These are phyloP conservation scores for Pelagophyceae sp. DNA, from an alignment of 352 stramenopile species.

Conservation along the genomic window DNA sequence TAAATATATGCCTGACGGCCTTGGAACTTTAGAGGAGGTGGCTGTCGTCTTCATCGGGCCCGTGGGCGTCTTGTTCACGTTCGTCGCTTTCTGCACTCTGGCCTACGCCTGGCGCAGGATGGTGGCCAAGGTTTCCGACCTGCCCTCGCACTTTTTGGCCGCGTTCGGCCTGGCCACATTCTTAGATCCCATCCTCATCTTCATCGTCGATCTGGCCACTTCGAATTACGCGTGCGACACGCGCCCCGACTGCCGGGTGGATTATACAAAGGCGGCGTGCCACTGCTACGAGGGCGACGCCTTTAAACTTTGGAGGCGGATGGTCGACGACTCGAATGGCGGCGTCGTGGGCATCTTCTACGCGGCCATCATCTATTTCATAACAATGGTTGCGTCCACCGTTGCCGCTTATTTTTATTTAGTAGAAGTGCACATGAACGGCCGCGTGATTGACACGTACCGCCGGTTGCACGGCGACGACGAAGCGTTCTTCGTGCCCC, in stretches of 20 bases:
- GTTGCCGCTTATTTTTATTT: conserved; percentile 62
- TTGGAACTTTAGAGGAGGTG: conserved; percentile 56
- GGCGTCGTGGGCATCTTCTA: conserved; percentile 65
- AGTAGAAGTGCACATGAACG: conserved; percentile 73
- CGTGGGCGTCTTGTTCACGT: conserved; percentile 26
- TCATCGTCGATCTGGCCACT: conserved; percentile 58
- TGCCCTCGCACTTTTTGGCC: conserved; percentile 62
- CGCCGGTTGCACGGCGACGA: conserved; percentile 60
- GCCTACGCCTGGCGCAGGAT: conserved; percentile 26
- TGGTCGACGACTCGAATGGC: conserved; percentile 57
- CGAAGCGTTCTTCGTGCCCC: conserved; percentile 65
- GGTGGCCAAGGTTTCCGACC: conserved; percentile 43
- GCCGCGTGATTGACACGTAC: conserved; percentile 73
- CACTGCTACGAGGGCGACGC: conserved; percentile 67
- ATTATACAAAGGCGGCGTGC: conserved; percentile 33
- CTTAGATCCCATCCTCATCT: conserved; percentile 65
- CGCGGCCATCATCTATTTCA: conserved; percentile 59
- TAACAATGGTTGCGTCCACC: conserved; percentile 1
- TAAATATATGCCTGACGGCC: conserved; percentile 66
- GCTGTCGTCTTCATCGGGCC: conserved; percentile 47
- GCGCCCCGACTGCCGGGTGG: conserved; percentile 31
- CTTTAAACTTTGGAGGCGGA: conserved; percentile 72
- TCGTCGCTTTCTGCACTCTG: conserved; percentile 41
- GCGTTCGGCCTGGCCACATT: conserved; percentile 60
- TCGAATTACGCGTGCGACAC: conserved; percentile 62